Evolutionary conservation across 164 flowering plant species (phyloP).

Genomic region (Liquidambar formosana): DNA sequence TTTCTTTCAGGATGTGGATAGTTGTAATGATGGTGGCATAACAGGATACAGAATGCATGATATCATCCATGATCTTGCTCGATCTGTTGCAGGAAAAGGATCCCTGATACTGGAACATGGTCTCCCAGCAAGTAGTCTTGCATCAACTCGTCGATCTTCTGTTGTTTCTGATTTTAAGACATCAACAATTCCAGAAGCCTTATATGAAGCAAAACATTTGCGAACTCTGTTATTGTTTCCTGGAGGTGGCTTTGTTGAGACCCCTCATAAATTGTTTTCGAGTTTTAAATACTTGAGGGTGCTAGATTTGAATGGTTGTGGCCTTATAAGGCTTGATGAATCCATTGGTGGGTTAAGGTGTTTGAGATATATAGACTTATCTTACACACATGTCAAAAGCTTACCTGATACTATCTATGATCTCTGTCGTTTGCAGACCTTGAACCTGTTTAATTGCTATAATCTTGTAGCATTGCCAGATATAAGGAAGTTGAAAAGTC

Average conservation of each 20-base stretch:
- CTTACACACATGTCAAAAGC: conserved; percentile 12
- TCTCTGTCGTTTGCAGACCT: conserved; percentile 19
- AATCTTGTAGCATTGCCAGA: background rate
- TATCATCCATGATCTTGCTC: conserved; percentile 16
- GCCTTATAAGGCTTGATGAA: conserved; percentile 12
- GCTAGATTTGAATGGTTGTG: conserved; percentile 23
- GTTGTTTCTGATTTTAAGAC: background rate
- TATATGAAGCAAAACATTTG: conserved; percentile 17
- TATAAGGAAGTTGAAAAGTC: no score
- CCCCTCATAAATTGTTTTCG: background rate
- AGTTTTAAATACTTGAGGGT: conserved; percentile 7
- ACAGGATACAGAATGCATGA: conserved; percentile 16
- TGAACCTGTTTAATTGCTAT: conserved; percentile 21
- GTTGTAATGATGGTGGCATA: background rate
- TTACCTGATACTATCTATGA: conserved; percentile 22
- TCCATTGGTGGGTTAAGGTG: conserved; percentile 12
- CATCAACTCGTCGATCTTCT: conserved; percentile 11
- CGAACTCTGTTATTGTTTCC: conserved; percentile 8
- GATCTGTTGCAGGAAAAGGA: conserved; percentile 11
- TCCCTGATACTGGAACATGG: background rate
- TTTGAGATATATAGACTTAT: conserved; percentile 29
- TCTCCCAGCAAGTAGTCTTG: background rate
- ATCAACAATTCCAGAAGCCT: conserved; percentile 1
- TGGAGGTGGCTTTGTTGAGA: background rate
- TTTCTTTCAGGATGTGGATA: conserved; percentile 5